Evolutionary conservation across 2,329 filamentous ascomycete species (phyloP), one percentile per base, ranked within the genome.

Genomic region (Incumbomyces delicatus): DNA sequence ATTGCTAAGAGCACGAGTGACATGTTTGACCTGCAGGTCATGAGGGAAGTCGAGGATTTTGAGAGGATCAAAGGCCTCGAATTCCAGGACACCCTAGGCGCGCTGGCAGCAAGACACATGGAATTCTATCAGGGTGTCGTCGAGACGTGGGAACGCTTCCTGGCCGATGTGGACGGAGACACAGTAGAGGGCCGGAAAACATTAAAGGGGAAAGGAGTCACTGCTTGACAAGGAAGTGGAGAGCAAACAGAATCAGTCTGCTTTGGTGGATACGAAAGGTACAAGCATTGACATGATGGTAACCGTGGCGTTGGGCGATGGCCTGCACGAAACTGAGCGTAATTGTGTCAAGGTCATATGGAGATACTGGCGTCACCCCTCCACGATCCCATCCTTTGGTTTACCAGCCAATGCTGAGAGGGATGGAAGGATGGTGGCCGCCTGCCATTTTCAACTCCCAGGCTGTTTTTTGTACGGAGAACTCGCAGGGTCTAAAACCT

Each of bases 1-100:
- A 78, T 78, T 37, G 87, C 92, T 5, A 88, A 88, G 66, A 84
- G 82, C 60, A 87, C 84, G 12, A 87, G 83, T 42, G 88, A 96
- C 66, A 83, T 87, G 62, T 98, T 98, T 60, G 92, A 95, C 65
- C 89, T 95, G 61, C 88, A 95, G 66, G 90, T 95, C 1, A 84
- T 96, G 36, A 84, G 86, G 59, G 92, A 98, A 64, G 86, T 95
- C 1, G 77, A 77, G 16, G 89, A 95, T 62, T 98, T 98, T 67
- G 92, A 98, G 69, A 78, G 89, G 47, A 96, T 96, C 73, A 98
- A 98, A 73, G 81, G 87, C 33, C 74, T 86, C 35, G 90, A 98
- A 72, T 94, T 98, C 66, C 86, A 87, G 64, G 78, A 83, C 53
- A 89, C 92, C 57, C 74, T 98, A 41, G 87, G 87, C 2, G 81